Conservation (phyloP, 1,284 basidiomycete species). For the Sanghuangporus weigelae region DNA sequence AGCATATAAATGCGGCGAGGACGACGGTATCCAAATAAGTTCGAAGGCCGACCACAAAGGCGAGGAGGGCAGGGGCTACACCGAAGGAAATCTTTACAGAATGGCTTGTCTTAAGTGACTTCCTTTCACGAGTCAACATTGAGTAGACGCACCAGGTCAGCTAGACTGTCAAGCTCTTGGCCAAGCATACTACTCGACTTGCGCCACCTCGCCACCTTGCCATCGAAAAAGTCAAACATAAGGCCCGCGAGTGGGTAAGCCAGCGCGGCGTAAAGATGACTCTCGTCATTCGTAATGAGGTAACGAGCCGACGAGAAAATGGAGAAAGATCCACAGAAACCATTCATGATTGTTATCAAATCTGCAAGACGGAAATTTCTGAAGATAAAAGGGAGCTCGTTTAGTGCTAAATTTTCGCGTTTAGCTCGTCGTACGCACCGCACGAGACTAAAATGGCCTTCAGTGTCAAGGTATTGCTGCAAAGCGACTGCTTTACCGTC, state of each 20-base stretch:
- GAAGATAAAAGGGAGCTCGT: not conserved
- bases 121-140: not conserved
- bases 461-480: slow-evolving; percentile 82
- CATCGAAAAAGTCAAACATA: slow-evolving; percentile 97
- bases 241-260: slow-evolving; percentile 91
- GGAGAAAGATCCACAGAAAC: slow-evolving; percentile 95
- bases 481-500: slow-evolving; percentile 46
- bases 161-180: slow-evolving; percentile 95
- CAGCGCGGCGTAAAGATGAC: slow-evolving; percentile 82
- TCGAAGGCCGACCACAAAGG: slow-evolving; percentile 87
- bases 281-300: slow-evolving; percentile 76
- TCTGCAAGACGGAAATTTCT: slow-evolving; percentile 99
- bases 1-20: slow-evolving; percentile 90
- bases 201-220: slow-evolving; percentile 96
- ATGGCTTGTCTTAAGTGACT: not conserved
- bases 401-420: not conserved
- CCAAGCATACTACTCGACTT: slow-evolving; percentile 96
- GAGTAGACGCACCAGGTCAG: slow-evolving; percentile 74
- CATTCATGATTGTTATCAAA: slow-evolving; percentile 99
- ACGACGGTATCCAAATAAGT: slow-evolving; percentile 86
- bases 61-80: slow-evolving; percentile 90
- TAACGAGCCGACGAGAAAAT: slow-evolving; percentile 92
- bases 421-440: slow-evolving; percentile 48
- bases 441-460: slow-evolving; percentile 94
- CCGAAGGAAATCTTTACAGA: slow-evolving; percentile 92